Conservation (phyloP, 768 basidiomycete species). For the Holtermannia corniformis region DNA sequence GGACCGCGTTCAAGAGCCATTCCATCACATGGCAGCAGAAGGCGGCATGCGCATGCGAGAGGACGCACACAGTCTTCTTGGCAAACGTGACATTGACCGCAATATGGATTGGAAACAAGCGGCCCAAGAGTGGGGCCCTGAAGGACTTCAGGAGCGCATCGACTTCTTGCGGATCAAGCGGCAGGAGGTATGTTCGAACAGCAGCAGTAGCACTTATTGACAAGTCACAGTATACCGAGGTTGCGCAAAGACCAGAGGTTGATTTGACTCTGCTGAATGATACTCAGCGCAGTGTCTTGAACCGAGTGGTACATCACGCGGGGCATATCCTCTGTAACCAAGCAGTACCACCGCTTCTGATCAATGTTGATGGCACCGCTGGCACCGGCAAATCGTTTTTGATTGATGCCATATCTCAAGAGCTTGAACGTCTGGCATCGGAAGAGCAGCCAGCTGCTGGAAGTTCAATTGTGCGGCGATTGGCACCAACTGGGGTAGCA, state of each 20-base stretch:
- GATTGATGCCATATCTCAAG: slow-evolving; percentile 3
- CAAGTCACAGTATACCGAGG: background rate
- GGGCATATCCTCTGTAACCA: background rate
- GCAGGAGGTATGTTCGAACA: no score
- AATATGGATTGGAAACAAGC: background rate
- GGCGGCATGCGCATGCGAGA: background rate
- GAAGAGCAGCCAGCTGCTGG: background rate
- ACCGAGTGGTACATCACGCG: background rate
- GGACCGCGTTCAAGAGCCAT: background rate
- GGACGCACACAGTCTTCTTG: background rate
- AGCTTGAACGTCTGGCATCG: background rate
- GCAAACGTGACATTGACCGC: background rate
- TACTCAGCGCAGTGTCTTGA: background rate
- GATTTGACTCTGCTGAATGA: background rate
- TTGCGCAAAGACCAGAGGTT: background rate
- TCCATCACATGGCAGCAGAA: background rate
- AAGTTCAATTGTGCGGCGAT: background rate
- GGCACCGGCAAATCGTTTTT: slow-evolving; percentile 5
- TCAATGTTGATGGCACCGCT: slow-evolving; percentile 7
- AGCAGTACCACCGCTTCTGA: background rate
- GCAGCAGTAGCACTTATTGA: no score
- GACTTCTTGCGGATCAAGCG: background rate
- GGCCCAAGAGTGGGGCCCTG: background rate
- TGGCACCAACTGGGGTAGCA: slow-evolving; percentile 3
- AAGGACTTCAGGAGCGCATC: background rate